Evolutionary conservation across 2,329 filamentous ascomycete genomes (phyloP), one percentile per base, ranked within the genome.

Genomic region (Aspergillus brasiliensis): DNA sequence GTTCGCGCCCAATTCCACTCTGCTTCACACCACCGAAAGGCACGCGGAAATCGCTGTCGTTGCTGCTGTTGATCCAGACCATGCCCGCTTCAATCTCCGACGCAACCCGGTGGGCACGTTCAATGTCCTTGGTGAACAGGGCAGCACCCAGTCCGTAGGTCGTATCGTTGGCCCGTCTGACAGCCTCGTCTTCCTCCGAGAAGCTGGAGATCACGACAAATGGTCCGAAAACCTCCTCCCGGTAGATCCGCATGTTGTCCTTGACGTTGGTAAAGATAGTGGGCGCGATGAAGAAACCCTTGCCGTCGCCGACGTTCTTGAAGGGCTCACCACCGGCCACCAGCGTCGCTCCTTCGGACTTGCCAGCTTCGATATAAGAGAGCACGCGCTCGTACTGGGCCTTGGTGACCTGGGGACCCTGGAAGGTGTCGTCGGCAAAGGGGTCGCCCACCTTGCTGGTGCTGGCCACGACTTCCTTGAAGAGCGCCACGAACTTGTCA

Each of bases 291-390:
- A 88, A 90, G 77, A 86, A 88, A 10, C 87, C 87, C 68, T 88
- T 88, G 59, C 84, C 81, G 2, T 76, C 69, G 8, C 75, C 76
- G 25, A 81, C 81, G 53, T 84, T 78, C 72, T 84, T 87, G 78
- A 73, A 81, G 65, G 69, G 77, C 67, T 83, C 83, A 10, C 89
- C 90, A 13, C 90, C 90, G 2, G 82, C 75, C 19, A 84, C 78
- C 1, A 92, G 80, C 5, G 81, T 89, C 0, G 89, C 88, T n/a
- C 90, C 90, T 70, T 91, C 88, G 3, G 81, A 81, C 72, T 90
- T 90, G 17, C 89, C 90, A 5, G 82, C 71, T 57, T 91, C 84
- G 47, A 93, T 86, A 72, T 89, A 94, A 0, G 81, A 82, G 27
- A 92, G 79, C 2, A 94, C 83, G 40, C 86, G 71, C 40, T 75